Conservation (phyloP, 2,329 filamentous ascomycete genomes). For the Arthrocladium fulminans region DNA sequence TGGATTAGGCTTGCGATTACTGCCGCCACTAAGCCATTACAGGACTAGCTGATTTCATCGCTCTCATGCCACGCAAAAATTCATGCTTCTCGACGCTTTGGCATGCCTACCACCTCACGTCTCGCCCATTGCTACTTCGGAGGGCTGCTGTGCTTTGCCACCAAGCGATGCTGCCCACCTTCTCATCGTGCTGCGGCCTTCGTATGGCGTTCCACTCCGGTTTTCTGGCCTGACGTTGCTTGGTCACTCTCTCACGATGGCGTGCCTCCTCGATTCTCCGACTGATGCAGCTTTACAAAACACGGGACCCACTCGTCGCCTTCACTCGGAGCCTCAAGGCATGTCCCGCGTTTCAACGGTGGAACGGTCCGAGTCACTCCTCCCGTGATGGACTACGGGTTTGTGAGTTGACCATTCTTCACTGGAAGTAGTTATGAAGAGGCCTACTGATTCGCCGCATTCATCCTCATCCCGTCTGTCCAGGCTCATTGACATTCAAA, state of each 20-base stretch:
- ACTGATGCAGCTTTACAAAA: background rate
- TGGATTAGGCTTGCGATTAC: background rate
- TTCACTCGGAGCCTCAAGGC: slow-evolving; percentile 4
- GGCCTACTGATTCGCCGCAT: slow-evolving; percentile 1
- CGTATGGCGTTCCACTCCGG: slow-evolving; percentile 1
- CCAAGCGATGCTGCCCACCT: background rate
- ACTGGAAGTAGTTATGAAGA: background rate
- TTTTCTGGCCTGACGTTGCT: slow-evolving; percentile 2
- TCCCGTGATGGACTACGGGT: background rate
- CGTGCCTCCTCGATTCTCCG: background rate
- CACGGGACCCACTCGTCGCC: slow-evolving; percentile 1
- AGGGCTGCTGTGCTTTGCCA: background rate
- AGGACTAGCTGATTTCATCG: background rate
- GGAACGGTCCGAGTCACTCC: background rate
- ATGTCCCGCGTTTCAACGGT: background rate
- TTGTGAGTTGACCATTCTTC: background rate
- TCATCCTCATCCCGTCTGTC: background rate
- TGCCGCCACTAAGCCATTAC: background rate
- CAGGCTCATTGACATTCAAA: background rate
- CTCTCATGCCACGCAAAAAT: background rate
- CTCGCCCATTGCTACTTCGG: background rate
- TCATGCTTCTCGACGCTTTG: background rate
- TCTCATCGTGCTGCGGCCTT: background rate
- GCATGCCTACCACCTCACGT: background rate
- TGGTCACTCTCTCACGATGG: background rate